These are phyloP conservation scores for Aristolochia fimbriata DNA, from an alignment of 164 flowering plant genomes.

Conservation along the genomic window DNA sequence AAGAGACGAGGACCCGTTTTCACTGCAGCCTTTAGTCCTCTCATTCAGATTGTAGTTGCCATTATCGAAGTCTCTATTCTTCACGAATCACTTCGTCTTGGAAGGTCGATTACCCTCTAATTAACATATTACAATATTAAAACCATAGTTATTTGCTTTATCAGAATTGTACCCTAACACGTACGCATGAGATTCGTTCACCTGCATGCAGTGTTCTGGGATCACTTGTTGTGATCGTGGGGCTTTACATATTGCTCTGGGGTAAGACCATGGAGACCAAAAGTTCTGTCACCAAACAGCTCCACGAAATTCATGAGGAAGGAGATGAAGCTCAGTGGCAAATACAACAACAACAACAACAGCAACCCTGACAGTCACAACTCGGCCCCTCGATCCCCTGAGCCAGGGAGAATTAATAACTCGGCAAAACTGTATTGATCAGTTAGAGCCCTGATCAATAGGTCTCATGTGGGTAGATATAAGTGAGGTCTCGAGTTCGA, in stretches of 20 bases:
- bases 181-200: no score
- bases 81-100: constrained; percentile 54
- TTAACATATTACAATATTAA: no score
- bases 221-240: constrained; percentile 41
- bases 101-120: no score
- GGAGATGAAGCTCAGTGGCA: constrained; percentile 7
- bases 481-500: no score
- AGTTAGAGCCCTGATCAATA: no score
- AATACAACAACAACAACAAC: neutral
- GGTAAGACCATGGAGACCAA: constrained; percentile 49
- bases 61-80: constrained; percentile 47
- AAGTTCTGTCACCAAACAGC: constrained; percentile 9
- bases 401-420: no score
- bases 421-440: no score
- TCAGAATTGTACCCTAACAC: no score
- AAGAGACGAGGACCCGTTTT: constrained; percentile 72
- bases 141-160: no score
- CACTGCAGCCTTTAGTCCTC: constrained; percentile 84
- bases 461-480: no score
- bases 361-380: neutral
- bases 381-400: neutral
- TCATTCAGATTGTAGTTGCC: constrained; percentile 58
- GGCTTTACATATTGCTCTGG: constrained; percentile 65
- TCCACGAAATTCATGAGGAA: constrained; percentile 21
- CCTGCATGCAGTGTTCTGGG: constrained; percentile 53